Evolutionary conservation across 2,329 filamentous ascomycete genomes (phyloP), one percentile per base, ranked within the genome.

Genomic region (Penicillium glabrum): DNA sequence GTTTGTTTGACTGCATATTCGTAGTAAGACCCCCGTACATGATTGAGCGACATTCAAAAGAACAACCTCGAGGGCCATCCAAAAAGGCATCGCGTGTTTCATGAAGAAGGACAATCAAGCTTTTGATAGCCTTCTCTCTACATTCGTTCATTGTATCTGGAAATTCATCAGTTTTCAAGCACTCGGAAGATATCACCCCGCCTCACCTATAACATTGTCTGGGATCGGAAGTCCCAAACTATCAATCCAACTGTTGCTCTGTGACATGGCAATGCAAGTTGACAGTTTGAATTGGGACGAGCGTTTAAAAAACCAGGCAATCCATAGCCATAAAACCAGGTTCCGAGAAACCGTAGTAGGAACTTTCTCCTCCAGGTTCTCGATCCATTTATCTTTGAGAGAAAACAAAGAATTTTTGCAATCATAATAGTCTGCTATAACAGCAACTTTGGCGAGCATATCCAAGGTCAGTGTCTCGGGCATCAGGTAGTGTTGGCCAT

Each of bases 391-490:
- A 33, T 61, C 55, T 1, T 37, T 46, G 8, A 64, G 47, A 16
- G 66, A 33, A 5, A 37, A 9, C 37, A 69, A 4, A 41, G 46
- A 43, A 5, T 60, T 52, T 21, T 56, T 60, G 59, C 67, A 69
- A 10, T 63, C 46, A 45, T 67, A 69, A 48, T 69, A 69, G 51
- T 69, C 61, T 8, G 61, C 46, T 21, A 69, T 7, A 26, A 63
- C 54, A 50, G 62, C 60, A 21, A 69, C n/a, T 50, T 68, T 62
- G 1, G 65, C 67, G 29, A 67, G 60, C 51, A 66, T 58, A 31
- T 70, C 66, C 8, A 61, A 21, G 9, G 50, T 46, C 7, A 62
- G 13, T 2, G 52, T 57, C 11, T 46, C 11, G 0, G 56, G 54
- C 10, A 65, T 19, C 4, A 51, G 13, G 23, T 53, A 19, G 14